Evolutionary conservation across 2,329 filamentous ascomycete genomes (phyloP), one percentile per base, ranked within the genome.

Genomic region (Sclerotinia glacialis): DNA sequence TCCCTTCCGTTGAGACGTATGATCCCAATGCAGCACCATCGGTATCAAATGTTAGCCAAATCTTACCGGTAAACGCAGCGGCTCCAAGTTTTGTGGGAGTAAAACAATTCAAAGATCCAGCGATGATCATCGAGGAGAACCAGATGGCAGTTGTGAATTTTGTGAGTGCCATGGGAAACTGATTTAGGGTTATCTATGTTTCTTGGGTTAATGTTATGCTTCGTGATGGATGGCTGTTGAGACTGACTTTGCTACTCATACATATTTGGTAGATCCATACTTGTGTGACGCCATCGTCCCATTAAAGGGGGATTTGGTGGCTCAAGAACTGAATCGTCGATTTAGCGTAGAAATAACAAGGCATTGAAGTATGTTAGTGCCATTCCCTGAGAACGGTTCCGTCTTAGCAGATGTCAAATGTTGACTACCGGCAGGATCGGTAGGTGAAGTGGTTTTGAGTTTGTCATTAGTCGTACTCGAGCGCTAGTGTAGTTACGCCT

Each of bases 51-150:
- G 61, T 42, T 6, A 71, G 70, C 47, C 67, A 71, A 46, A 66
- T 73, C 9, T 59, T 71, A n/a, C 73, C 72, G 14, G 47, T 52
- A 12, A 71, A 69, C 44, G 50, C 69, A 16, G 47, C 55, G 8
- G 31, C 67, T 21, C 70, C 71, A 37, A 59, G 60, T 31, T 70
- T 72, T 62, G 60, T n/a, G n/a, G 69, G 65, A 5, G 64, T 58
- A 5, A 65, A 68, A 66, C 59, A 49, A 49, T 53, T 52, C 18
- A 62, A 68, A 23, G 72, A 73, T 65, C 72, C 70, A 9, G 72
- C 72, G 7, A 59, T 70, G 12, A 74, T 74, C 50, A 70, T 74
- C 34, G 71, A 71, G 46, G 62, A 67, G 16, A 70, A 69, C 58
- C 72, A 73, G 46, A 47, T 53, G 3, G 64, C 68, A 3, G 70